phyloP scores from a whole-genome alignment of 768 basidiomycete species.

The Xerocomus brunneocitrinus region DNA sequence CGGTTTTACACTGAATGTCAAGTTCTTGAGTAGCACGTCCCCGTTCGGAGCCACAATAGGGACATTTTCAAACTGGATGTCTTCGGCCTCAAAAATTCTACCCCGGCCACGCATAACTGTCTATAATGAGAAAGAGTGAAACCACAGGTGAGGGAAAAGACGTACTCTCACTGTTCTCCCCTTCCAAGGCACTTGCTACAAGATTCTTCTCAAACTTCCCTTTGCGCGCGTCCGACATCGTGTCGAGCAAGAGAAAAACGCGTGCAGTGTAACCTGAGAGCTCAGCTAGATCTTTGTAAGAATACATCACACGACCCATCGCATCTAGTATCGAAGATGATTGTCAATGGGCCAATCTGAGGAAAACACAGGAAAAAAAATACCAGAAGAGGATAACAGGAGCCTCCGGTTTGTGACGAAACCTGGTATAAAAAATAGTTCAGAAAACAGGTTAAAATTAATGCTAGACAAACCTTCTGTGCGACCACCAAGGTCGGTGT shows the following conservation, averaged over 20 bases:
- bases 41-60: constrained; percentile 97
- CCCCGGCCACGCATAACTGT: constrained; percentile 79
- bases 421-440: constrained; percentile 40
- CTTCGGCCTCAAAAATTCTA: constrained; percentile 74
- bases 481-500: constrained; percentile 72
- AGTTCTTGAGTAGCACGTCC: constrained; percentile 76
- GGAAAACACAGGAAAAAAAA: constrained; percentile 14
- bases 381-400: constrained; percentile 80
- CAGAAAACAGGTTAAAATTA: background rate
- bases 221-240: constrained; percentile 79
- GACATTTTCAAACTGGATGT: constrained; percentile 89
- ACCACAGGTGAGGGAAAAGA: background rate
- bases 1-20: constrained; percentile 87
- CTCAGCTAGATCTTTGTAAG: constrained; percentile 94
- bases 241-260: constrained; percentile 83
- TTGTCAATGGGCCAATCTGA: background rate
- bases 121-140: constrained; percentile 1
- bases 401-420: constrained; percentile 96
- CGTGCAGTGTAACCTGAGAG: constrained; percentile 94
- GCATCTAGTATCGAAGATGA: constrained; percentile 54
- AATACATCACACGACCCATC: constrained; percentile 94
- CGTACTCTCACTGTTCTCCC: constrained; percentile 74
- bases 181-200: constrained; percentile 67
- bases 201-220: constrained; percentile 88
- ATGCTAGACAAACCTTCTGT: constrained; percentile 65